Evolutionary conservation across 768 basidiomycete species (phyloP), one percentile per base, ranked within the genome.

Genomic region (Daedaleopsis nitida): DNA sequence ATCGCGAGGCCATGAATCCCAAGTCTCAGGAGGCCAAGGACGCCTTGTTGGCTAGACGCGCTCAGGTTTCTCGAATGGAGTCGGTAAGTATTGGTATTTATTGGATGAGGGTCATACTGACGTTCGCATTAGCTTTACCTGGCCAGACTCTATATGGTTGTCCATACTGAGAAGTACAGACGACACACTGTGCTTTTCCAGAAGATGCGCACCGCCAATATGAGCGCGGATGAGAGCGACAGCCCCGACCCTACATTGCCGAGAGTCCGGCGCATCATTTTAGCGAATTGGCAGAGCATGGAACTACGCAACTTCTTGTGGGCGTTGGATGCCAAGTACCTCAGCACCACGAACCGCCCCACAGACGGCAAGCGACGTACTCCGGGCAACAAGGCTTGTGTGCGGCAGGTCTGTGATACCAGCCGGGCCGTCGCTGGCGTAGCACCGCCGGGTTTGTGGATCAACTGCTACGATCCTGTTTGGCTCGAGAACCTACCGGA

Each of bases 281-380:
- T 45, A 10, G 44, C 44, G 5, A 21, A 45, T 10, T 45, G 44
- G 44, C 44, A 45, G 44, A 58, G 57, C 49, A 5, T 35, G 6
- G 49, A n/a, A 9, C n/a, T 58, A 23, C 57, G 57, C 13, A 19
- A 5, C 16, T 58, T 58, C 39, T 49, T 58, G 1, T 58, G 57
- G 57, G 19, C 17, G 1, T 16, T 58, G 11, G 57, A 58, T n/a
- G 17, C 24, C 6, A 12, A 19, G 39, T 58, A 43, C 17, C 14
- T 42, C 27, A 32, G 14, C 17, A 42, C 23, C 51, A 49, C 49
- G n/a, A n/a, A 39, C 14, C 11, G 43, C 13, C 3, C 57, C 57
- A 9, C 38, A 23, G 19, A n/a, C 9, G 11, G 27, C 3, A 6
- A 27, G 13, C 38, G 57, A 3, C 49, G 57, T 10, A 51, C 1